phyloP scores from a whole-genome alignment of 106 monocot genomes.

The Amphibolis antarctica region DNA sequence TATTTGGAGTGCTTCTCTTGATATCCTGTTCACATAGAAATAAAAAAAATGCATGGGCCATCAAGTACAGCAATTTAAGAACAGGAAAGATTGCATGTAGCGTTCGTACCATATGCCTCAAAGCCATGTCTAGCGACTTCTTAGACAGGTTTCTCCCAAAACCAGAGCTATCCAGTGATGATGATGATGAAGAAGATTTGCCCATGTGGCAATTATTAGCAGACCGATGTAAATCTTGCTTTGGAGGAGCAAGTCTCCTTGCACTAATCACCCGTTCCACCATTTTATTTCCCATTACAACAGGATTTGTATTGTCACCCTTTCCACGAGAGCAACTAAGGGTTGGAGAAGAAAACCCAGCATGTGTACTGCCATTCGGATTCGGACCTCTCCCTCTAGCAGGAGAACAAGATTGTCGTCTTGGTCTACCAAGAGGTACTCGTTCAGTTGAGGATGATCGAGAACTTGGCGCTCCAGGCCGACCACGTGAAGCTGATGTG shows the following conservation, averaged over 20 bases:
- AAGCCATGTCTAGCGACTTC: slow-evolving; percentile 63
- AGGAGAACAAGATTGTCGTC: slow-evolving; percentile 76
- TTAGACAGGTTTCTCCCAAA: slow-evolving; percentile 60
- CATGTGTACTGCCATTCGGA: slow-evolving; percentile 33
- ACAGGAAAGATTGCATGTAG: too few relatives aligned
- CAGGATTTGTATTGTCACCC: slow-evolving; percentile 41
- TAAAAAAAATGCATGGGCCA: too few relatives aligned
- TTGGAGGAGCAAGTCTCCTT: slow-evolving; percentile 69
- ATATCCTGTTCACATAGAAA: slow-evolving; percentile 37
- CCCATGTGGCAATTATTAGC: slow-evolving; percentile 7
- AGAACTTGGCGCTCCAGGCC: slow-evolving; percentile 52
- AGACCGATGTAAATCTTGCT: slow-evolving; percentile 34
- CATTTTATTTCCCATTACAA: slow-evolving; percentile 71
- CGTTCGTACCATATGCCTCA: slow-evolving; percentile 56
- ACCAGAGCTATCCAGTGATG: slow-evolving; percentile 40
- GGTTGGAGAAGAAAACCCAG: slow-evolving; percentile 38
- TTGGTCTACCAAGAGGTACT: slow-evolving; percentile 25
- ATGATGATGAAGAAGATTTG: slow-evolving; percentile 26
- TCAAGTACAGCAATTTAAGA: too few relatives aligned
- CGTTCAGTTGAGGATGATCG: slow-evolving; percentile 56
- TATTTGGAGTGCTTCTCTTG: slow-evolving; percentile 55
- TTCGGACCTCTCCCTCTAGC: slow-evolving; percentile 55
- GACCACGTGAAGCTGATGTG: slow-evolving; percentile 55
- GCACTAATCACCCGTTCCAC: slow-evolving; percentile 59
- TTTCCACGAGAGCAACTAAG: slow-evolving; percentile 25